Evolutionary conservation across 1,139 yeast species (phyloP), one percentile per base, ranked within the genome.

Genomic region (Suhomyces choctaworum): DNA sequence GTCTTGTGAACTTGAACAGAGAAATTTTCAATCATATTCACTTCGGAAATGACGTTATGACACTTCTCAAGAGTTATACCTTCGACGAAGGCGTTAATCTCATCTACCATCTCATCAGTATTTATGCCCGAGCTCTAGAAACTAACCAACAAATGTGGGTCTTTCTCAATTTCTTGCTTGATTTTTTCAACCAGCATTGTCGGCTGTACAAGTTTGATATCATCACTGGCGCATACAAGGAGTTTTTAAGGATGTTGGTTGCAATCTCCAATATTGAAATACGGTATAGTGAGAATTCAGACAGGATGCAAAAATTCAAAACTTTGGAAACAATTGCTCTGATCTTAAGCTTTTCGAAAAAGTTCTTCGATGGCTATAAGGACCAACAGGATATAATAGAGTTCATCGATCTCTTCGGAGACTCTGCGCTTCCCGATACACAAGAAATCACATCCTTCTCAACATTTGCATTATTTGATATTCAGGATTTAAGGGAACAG

Each of bases 281-380:
- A 2, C 27, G 19, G 2, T 14, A 33, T 1, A 21, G 25, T 5
- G 33, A 31, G 5, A 41, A 37, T 11, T 29, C 26, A 10, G 46
- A 43, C 31, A 25, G 30, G 12, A 31, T 37, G 11, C 41, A 29
- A 25, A 33, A 38, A 20, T 24, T 31, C 17, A 37, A 30, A 16
- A 24, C 27, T 15, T 27, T 32, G 19, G 41, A 37, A 25, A 16
- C 34, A 2, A 37, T 45, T 23, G 17, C 32, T 7, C 39, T 42
- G 17, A 43, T 41, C 3, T 31, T 44, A 16, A 30, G 33, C 16
- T 42, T 40, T 22, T 25, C 39, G 8, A 24, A 27, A 10, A 30
- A 36, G 1, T 33, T 58, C 2, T 64, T 54, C 41, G 65, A 66
- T 23, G 75, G 75, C 1, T 69, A 55, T 41, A 55, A 51, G 26